phyloP scores from a whole-genome alignment of 441 rosid genomes.

The Eugenia klotzschiana region DNA sequence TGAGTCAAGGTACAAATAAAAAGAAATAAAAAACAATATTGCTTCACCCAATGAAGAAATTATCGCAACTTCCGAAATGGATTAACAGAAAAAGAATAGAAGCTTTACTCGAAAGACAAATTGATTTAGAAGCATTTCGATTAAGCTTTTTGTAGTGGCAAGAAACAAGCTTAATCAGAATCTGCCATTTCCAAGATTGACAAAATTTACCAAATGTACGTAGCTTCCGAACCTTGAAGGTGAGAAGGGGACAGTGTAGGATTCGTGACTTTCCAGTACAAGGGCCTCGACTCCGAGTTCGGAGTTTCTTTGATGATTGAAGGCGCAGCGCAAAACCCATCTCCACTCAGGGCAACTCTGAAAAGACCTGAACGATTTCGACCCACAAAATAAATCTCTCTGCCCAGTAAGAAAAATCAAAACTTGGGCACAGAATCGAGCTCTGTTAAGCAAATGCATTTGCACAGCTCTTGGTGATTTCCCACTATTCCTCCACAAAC shows the following conservation, averaged over 20 bases:
- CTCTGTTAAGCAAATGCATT: background rate
- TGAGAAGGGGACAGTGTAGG: conserved; percentile 84
- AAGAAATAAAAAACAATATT: background rate
- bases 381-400: background rate
- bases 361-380: conserved; percentile 21
- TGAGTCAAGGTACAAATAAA: background rate
- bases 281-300: conserved; percentile 25
- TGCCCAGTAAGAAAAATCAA: background rate
- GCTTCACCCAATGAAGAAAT: background rate
- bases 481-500: background rate
- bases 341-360: conserved; percentile 22
- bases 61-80: background rate
- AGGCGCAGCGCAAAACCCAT: conserved; percentile 65
- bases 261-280: conserved; percentile 70
- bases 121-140: background rate
- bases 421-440: background rate
- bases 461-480: background rate
- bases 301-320: conserved; percentile 10
- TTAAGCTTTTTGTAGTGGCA: background rate
- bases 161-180: background rate
- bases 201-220: background rate
- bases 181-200: background rate
- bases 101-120: background rate
- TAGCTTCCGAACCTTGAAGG: conserved; percentile 36
- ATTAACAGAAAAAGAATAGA: background rate